A percentile compares a stretch with the other conserved stretches of the same genome.
Conservation (phyloP, 129 eudicot species). For the Escallonia rubra region DNA sequence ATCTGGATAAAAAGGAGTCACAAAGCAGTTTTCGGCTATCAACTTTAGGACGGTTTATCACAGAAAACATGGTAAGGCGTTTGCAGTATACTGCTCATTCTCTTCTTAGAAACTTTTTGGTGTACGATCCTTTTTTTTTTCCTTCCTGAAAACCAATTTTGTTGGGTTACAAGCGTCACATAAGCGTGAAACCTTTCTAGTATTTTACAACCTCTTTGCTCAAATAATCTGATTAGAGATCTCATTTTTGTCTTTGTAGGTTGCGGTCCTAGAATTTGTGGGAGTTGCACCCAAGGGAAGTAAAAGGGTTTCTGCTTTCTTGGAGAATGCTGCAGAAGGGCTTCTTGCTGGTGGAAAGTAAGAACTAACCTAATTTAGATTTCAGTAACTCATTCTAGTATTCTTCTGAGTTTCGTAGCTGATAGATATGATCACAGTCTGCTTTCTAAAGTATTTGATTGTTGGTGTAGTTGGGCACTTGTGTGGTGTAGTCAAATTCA, state of each 20-base stretch:
- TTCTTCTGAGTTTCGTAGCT: no score
- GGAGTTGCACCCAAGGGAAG: slow-evolving; percentile 96
- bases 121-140: neutral
- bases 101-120: neutral
- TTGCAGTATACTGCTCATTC: neutral
- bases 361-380: slow-evolving; percentile 21
- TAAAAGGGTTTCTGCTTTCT: slow-evolving; percentile 83
- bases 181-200: no score
- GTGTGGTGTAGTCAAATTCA: no score
- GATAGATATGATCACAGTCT: no score
- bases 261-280: slow-evolving; percentile 55
- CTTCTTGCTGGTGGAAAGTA: slow-evolving; percentile 96
- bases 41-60: slow-evolving; percentile 74
- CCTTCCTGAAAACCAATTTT: neutral
- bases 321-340: slow-evolving; percentile 97
- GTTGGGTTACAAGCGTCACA: no score
- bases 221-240: neutral
- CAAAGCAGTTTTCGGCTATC: slow-evolving; percentile 76
- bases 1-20: slow-evolving; percentile 66
- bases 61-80: slow-evolving; percentile 71
- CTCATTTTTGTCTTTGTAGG: slow-evolving; percentile 32
- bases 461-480: no score
- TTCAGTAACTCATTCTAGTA: neutral
- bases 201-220: no score
- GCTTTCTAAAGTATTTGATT: no score